A percentile compares a stretch with the other conserved stretches of the same genome.
These are phyloP conservation scores for Dictyostelium firmibasis DNA, from an alignment of 78 protist species.

Conservation along the genomic window DNA sequence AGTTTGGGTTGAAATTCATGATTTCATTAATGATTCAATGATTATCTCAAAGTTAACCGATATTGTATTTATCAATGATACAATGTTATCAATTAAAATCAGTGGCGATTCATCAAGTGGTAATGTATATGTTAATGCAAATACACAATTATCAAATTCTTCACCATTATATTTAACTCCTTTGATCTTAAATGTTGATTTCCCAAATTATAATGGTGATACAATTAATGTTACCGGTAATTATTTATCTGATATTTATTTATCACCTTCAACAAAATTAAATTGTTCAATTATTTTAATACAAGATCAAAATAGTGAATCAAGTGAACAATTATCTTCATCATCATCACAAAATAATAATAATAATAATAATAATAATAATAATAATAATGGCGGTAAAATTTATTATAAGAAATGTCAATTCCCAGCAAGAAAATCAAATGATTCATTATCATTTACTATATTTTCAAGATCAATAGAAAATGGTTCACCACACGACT, in stretches of 20 bases:
- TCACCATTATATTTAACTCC: neutral
- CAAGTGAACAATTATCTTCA: neutral
- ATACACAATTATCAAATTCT: neutral
- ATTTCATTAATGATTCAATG: neutral
- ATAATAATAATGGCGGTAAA: no score
- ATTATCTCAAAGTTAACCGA: neutral
- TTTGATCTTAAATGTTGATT: neutral
- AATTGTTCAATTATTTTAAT: neutral
- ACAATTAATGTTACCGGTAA: neutral
- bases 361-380: neutral
- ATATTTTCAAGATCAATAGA: neutral
- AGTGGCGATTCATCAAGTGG: neutral
- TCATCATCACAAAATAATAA: neutral
- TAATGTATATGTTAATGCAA: neutral
- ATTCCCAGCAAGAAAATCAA: neutral
- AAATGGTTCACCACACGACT: neutral
- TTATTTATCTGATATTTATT: neutral
- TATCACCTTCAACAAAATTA: neutral
- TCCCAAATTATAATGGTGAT: neutral
- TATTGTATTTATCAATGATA: neutral
- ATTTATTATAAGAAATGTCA: neutral
- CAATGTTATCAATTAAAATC: neutral
- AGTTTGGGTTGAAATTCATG: neutral
- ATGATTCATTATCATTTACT: neutral
- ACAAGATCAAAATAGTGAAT: neutral